Evolutionary conservation across 1,284 basidiomycete species (phyloP).

Genomic region (Tylopilus orsonianus): DNA sequence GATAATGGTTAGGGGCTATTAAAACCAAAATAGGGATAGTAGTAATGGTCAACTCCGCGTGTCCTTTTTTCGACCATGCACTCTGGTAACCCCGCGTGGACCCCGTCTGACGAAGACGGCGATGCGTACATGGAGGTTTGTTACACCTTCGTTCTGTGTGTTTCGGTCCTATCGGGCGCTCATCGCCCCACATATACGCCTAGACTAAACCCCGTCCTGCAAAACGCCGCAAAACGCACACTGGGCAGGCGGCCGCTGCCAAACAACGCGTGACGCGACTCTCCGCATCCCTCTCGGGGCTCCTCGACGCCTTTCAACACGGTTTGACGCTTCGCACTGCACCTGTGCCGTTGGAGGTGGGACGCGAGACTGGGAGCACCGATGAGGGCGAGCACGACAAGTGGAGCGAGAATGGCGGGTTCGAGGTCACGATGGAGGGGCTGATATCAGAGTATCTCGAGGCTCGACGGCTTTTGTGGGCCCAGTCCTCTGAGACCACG

Average conservation of each 20-base stretch:
- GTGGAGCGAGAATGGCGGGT: conserved; percentile 12
- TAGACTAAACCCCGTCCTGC: conserved; percentile 15
- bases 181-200: neutral
- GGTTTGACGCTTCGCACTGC: neutral
- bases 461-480: conserved; percentile 15
- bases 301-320: conserved; percentile 22
- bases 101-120: no score
- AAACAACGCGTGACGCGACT: conserved; percentile 14
- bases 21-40: neutral
- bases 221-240: conserved; percentile 31
- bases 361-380: neutral
- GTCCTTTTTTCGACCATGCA: neutral
- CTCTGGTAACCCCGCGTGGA: conserved; percentile 6
- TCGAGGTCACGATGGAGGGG: conserved; percentile 26
- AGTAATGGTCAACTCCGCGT: no score
- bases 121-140: conserved; percentile 25
- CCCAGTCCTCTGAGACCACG: conserved; percentile 4
- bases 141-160: no score
- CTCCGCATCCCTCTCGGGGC: conserved; percentile 17
- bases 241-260: conserved; percentile 12
- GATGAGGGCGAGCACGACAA: neutral
- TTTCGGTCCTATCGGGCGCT: neutral
- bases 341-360: neutral
- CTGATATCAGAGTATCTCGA: conserved; percentile 28
- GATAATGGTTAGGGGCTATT: conserved; percentile 9